A percentile compares a stretch with the other conserved stretches of the same genome.
These are phyloP conservation scores for Nitzschia sp. DNA, from an alignment of 108 stramenopile genomes.

Conservation along the genomic window DNA sequence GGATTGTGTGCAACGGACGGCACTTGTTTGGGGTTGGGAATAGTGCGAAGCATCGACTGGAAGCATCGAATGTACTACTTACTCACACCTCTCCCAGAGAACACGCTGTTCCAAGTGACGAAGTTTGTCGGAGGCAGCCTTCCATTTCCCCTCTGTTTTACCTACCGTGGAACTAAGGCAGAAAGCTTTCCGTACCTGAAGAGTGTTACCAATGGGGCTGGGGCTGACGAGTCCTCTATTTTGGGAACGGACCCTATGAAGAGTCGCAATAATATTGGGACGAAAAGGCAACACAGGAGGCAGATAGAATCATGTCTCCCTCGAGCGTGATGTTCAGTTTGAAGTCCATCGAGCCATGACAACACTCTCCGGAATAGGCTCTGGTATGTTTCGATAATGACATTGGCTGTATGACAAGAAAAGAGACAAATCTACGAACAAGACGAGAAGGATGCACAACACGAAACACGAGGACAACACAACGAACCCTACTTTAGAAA, in stretches of 20 bases:
- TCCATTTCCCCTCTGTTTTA: constrained; percentile 57
- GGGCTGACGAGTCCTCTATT: constrained; percentile 9
- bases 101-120: constrained; percentile 29
- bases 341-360: too few relatives aligned
- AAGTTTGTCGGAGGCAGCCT: constrained; percentile 52
- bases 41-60: constrained; percentile 76
- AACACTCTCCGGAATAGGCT: too few relatives aligned
- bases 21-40: constrained; percentile 68
- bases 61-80: constrained; percentile 55
- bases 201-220: background rate
- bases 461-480: too few relatives aligned
- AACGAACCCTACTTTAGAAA: too few relatives aligned
- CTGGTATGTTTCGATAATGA: too few relatives aligned
- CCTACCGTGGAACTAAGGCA: constrained; percentile 63
- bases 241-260: constrained; percentile 72
- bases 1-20: constrained; percentile 56
- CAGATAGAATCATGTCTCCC: background rate
- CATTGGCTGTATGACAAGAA: background rate
- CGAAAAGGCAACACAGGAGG: constrained; percentile 28
- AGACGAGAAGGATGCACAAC: background rate
- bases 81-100: constrained; percentile 48
- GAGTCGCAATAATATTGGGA: constrained; percentile 65
- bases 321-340: too few relatives aligned
- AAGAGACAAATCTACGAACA: background rate
- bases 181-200: constrained; percentile 72